Evolutionary conservation across 306 rosid species (phyloP), one percentile per base, ranked within the genome.

Genomic region (Dalbergia cultrata): DNA sequence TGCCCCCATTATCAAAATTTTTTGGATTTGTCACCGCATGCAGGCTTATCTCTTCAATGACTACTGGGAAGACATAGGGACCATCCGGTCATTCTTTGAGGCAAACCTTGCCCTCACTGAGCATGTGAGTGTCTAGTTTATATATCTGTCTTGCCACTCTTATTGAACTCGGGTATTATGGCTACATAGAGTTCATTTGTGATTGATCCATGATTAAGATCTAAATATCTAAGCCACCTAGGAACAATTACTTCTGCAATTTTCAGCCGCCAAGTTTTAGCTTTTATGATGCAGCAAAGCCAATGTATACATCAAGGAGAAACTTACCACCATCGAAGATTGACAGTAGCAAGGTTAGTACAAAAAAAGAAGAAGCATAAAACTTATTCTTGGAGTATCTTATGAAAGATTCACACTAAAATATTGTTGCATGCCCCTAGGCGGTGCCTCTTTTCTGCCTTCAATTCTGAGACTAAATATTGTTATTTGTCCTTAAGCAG

Each of bases 41-140:
- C 86, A 92, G 97, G 97, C 97, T 82, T 87, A 87, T 86, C 90
- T 92, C 76, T 92, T 92, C 83, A 87, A 92, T 84, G 93, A 90
- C 89, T 95, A 95, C 61, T 95, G 99, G 99, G 98, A 90, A 82
- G 99, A 95, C 89, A 95, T 95, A 67, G 95, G 94, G 65, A 92
- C 95, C 57, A 90, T 92, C 80, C 81, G 90, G 85, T 92, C 94
- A 82, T 95, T 90, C 86, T 92, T 90, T 34, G 86, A 86, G 85
- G 97, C 97, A 71, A 92, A 92, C 58, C 92, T 92, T 45, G 97
- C 95, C 83, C 92, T 92, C 61, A 92, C 94, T 13, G 84, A 87
- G 82, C 88, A 87, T 61, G 97, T 90, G 74, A 87, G 90, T 67
- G 26, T 68, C 65, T 83, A 62, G 76, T 72, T 26, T 49, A 37